Evolutionary conservation across 225 moss, liverwort and hornwort species (phyloP).

Genomic region (Sphagnum tenellum): DNA sequence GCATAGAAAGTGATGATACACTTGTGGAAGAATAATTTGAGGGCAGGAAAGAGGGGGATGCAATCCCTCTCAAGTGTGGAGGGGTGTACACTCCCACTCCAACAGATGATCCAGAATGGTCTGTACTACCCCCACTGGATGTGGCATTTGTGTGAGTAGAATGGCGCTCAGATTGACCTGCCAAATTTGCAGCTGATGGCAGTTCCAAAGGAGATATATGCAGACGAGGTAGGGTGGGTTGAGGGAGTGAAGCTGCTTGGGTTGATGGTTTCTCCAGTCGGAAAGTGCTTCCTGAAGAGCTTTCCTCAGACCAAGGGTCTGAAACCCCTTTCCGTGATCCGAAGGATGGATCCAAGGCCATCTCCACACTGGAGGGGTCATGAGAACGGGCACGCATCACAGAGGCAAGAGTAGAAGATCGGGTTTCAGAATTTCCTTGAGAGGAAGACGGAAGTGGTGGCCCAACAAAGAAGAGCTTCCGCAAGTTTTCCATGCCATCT

Average conservation of each 20-base stretch:
- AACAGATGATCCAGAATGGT: conserved; percentile 2
- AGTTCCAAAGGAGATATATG: conserved; percentile 14
- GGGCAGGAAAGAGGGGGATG: background rate
- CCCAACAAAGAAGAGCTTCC: conserved; percentile 29
- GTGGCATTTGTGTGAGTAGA: conserved; percentile 7
- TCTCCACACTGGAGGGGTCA: conserved; percentile 25
- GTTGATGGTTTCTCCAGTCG: too few relatives aligned
- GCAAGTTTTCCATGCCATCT: conserved; percentile 29
- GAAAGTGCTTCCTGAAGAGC: conserved; percentile 8
- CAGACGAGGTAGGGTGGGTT: conserved; percentile 24
- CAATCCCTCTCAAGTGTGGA: conserved; percentile 21
- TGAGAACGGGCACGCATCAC: conserved; percentile 21
- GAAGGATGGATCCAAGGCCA: conserved; percentile 3
- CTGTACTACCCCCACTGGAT: background rate
- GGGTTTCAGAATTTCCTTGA: conserved; percentile 8
- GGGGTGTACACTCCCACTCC: conserved; percentile 27
- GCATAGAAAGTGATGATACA: conserved; percentile 5
- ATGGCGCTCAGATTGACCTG: conserved; percentile 8
- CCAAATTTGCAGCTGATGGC: conserved; percentile 15
- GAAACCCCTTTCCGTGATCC: conserved; percentile 6
- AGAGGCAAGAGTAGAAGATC: conserved; percentile 8
- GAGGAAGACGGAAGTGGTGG: conserved; percentile 10
- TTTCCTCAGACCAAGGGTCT: conserved; percentile 47
- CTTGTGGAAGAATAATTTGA: too few relatives aligned
- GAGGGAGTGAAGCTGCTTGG: conserved; percentile 19